Conservation (phyloP, 495 filamentous ascomycete species). For the Penicillium soppii region DNA sequence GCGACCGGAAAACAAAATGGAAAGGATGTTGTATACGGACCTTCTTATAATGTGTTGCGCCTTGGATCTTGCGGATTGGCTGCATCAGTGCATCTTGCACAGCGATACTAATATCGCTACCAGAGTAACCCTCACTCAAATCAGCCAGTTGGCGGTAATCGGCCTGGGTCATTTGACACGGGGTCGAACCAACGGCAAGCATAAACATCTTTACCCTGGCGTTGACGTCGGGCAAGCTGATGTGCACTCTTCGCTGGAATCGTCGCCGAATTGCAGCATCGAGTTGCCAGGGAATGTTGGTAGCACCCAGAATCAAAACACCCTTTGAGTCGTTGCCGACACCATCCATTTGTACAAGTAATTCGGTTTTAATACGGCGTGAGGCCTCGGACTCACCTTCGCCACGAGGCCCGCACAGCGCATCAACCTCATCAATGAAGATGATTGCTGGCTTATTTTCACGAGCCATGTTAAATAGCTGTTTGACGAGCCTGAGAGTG, state of each 20-base stretch:
- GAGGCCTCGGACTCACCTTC: constrained; percentile 98
- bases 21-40: constrained; percentile 43
- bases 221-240: constrained; percentile 82
- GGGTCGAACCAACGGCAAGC: constrained; percentile 85
- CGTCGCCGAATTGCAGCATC: constrained; percentile 96
- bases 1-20: neutral
- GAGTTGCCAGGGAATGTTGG: constrained; percentile 98
- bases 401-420: constrained; percentile 90
- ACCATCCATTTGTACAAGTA: constrained; percentile 99
- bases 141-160: constrained; percentile 80
- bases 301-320: constrained; percentile 93
- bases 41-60: constrained; percentile 97
- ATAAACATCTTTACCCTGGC: constrained; percentile 97
- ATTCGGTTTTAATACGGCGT: constrained; percentile 95
- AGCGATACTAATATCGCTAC: constrained; percentile 92
- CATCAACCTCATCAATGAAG: constrained; percentile 99
- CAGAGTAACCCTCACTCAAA: constrained; percentile 89
- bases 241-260: constrained; percentile 96
- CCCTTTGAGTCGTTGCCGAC: constrained; percentile 92
- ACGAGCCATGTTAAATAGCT: constrained; percentile 95
- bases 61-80: constrained; percentile 95
- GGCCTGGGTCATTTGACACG: constrained; percentile 73
- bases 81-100: constrained; percentile 99
- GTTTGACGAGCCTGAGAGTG: constrained; percentile 77
- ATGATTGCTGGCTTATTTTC: constrained; percentile 99